Evolutionary conservation across 176 grass and related monocot species (phyloP).

Genomic region (Oropetium thomaeum): DNA sequence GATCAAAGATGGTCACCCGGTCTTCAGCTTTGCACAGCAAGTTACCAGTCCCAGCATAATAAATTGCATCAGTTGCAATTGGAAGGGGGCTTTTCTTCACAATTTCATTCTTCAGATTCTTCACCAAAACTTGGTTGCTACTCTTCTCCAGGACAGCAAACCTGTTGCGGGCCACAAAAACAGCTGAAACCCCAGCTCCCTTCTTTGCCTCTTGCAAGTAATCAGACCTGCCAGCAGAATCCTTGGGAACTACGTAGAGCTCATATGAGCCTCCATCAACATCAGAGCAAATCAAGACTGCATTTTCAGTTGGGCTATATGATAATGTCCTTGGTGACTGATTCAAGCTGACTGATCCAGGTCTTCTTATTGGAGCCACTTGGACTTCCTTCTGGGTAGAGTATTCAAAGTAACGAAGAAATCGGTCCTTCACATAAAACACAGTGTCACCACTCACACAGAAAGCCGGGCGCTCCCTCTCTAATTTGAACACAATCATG

Average conservation of each 20-base stretch:
- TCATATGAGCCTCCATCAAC: constrained; percentile 90
- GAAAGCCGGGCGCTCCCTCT: constrained; percentile 91
- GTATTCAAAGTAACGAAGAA: constrained; percentile 77
- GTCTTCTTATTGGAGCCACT: constrained; percentile 82
- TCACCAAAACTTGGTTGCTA: constrained; percentile 89
- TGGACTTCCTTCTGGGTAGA: constrained; percentile 82
- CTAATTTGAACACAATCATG: constrained; percentile 97
- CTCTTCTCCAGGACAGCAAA: constrained; percentile 97
- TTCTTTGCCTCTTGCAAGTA: constrained; percentile 91
- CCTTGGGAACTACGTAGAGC: constrained; percentile 84
- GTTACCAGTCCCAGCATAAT: constrained; percentile 92
- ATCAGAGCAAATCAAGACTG: constrained; percentile 89
- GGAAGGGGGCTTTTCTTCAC: constrained; percentile 94
- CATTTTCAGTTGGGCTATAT: constrained; percentile 93
- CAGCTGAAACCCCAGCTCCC: constrained; percentile 75
- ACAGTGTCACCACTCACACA: constrained; percentile 76
- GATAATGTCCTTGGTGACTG: constrained; percentile 79
- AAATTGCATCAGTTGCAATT: constrained; percentile 86
- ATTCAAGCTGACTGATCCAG: constrained; percentile 85
- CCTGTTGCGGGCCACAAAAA: constrained; percentile 94
- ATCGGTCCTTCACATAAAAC: constrained; percentile 91
- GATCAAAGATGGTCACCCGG: constrained; percentile 85
- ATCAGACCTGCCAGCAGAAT: constrained; percentile 66
- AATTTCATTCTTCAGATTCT: constrained; percentile 97
- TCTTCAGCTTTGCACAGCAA: constrained; percentile 94